Conservation (phyloP, 2,329 filamentous ascomycete genomes). For the Stylonectria norvegica region DNA sequence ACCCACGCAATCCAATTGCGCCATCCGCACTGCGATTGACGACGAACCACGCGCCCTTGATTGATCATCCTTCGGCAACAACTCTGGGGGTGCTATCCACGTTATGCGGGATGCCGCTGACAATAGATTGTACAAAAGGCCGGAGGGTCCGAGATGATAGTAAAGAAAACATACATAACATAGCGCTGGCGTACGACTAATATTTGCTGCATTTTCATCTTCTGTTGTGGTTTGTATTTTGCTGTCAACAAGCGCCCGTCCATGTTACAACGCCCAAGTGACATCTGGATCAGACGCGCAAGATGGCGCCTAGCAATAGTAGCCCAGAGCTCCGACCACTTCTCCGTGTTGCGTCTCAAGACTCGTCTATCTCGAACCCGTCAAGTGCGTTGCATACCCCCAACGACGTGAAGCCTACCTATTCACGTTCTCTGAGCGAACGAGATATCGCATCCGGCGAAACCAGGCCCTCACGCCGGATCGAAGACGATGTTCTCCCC, state of each 20-base stretch:
- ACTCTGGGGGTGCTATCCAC: neutral
- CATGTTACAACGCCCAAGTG: too few species aligned
- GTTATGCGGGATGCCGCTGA: neutral
- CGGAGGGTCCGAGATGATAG: neutral
- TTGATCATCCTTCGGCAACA: neutral
- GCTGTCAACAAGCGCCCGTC: too few species aligned
- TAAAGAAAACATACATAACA: neutral
- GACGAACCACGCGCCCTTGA: neutral
- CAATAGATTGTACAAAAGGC: neutral
- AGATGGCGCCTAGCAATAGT: neutral
- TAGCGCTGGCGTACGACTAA: neutral
- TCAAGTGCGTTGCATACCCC: too few species aligned
- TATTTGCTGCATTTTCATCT: neutral
- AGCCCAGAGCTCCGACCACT: neutral
- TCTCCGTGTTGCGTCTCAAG: neutral
- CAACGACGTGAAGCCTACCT: too few species aligned
- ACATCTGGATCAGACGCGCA: neutral
- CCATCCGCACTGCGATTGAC: neutral
- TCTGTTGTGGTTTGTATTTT: too few species aligned
- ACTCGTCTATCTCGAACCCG: neutral
- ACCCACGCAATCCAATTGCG: too few species aligned
- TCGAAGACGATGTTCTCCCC: slow-evolving; percentile 58
- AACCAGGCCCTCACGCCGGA: slow-evolving; percentile 13
- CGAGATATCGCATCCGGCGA: neutral
- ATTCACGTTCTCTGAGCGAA: slow-evolving; percentile 11